A percentile compares a stretch with the other conserved stretches of the same genome.
These are phyloP conservation scores for Debaryomyces sp. DNA, from an alignment of 1,139 yeast genomes.

Conservation along the genomic window DNA sequence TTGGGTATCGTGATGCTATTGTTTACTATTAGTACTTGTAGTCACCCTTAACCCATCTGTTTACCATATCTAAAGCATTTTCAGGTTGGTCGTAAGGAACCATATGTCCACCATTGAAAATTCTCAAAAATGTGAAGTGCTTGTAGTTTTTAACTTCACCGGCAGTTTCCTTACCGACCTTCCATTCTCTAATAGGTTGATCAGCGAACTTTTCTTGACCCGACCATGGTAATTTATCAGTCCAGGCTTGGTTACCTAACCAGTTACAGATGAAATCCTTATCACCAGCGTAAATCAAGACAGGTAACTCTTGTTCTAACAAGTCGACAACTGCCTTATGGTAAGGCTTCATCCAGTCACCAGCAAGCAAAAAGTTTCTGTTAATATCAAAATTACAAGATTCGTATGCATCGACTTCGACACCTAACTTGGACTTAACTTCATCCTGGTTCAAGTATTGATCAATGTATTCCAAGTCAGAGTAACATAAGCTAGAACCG, in stretches of 20 bases:
- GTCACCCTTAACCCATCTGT: slow-evolving; percentile 49
- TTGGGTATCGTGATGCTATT: not conserved
- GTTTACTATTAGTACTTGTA: slow-evolving; percentile 14
- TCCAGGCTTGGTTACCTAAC: slow-evolving; percentile 88
- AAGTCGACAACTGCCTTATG: slow-evolving; percentile 63
- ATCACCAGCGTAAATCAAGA: slow-evolving; percentile 81
- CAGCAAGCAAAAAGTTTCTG: slow-evolving; percentile 81
- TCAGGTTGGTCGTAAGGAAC: slow-evolving; percentile 54
- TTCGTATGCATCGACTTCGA: slow-evolving; percentile 81
- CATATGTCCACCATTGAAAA: slow-evolving; percentile 54
- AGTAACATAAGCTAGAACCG: slow-evolving; percentile 75
- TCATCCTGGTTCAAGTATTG: slow-evolving; percentile 39
- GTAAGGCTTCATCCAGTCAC: slow-evolving; percentile 93
- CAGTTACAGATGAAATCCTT: slow-evolving; percentile 86
- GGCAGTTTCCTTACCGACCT: slow-evolving; percentile 39
- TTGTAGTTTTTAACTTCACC: slow-evolving; percentile 51
- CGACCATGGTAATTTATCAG: slow-evolving; percentile 68
- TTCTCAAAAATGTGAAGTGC: slow-evolving; percentile 50
- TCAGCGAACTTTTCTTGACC: slow-evolving; percentile 53
- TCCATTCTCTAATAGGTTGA: slow-evolving; percentile 45
- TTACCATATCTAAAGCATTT: slow-evolving; percentile 48
- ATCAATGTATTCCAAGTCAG: slow-evolving; percentile 32
- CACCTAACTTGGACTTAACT: slow-evolving; percentile 79
- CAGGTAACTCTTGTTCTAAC: slow-evolving; percentile 63
- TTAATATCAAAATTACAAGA: slow-evolving; percentile 86